phyloP scores from a whole-genome alignment of 73 alveolate genomes.

The Paramecium biaurelia region DNA sequence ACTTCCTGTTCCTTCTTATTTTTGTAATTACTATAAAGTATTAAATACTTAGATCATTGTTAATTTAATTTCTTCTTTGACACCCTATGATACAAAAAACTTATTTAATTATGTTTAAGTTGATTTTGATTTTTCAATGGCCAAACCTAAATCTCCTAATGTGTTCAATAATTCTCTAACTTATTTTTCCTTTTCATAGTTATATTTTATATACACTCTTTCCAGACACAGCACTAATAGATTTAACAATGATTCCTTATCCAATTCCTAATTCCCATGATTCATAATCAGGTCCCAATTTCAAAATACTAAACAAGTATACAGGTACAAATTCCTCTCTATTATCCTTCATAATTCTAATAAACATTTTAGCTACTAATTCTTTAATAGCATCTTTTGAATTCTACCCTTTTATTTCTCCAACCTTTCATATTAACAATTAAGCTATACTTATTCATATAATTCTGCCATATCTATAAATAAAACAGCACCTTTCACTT shows the following conservation, averaged over 20 bases:
- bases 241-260: slow-evolving; percentile 84
- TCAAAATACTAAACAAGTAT: slow-evolving; percentile 90
- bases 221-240: slow-evolving; percentile 93
- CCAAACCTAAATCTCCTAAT: slow-evolving; percentile 96
- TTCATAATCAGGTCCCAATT: slow-evolving; percentile 96
- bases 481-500: not conserved
- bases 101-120: slow-evolving; percentile 81
- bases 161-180: slow-evolving; percentile 83
- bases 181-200: slow-evolving; percentile 70
- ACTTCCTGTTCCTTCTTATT: slow-evolving; percentile 82
- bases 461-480: not conserved
- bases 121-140: slow-evolving; percentile 88
- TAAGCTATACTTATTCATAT: not conserved
- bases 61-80: slow-evolving; percentile 54
- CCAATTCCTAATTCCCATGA: slow-evolving; percentile 97
- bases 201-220: not conserved
- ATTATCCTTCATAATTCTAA: not conserved
- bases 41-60: slow-evolving; percentile 67
- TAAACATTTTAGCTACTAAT: not conserved
- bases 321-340: not conserved
- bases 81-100: slow-evolving; percentile 75
- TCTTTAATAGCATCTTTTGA: slow-evolving; percentile 18
- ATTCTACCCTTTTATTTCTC: slow-evolving; percentile 46
- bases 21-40: slow-evolving; percentile 66
- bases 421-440: not conserved